Evolutionary conservation across 2,329 filamentous ascomycete genomes (phyloP), one percentile per base, ranked within the genome.

Genomic region (Podosphaera aphanis): DNA sequence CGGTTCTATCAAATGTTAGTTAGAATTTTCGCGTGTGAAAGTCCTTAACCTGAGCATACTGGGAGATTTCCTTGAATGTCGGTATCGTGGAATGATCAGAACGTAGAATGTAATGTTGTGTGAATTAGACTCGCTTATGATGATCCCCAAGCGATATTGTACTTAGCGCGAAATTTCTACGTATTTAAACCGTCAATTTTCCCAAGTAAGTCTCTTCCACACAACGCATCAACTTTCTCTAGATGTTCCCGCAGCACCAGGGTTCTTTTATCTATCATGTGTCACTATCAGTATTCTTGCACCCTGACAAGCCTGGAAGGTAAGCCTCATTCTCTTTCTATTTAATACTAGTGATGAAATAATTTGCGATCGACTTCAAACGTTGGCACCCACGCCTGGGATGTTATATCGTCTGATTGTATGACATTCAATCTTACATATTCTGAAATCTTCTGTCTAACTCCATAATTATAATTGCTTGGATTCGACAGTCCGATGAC

Each of bases 371-470:
- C 92, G 85, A 94, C 80, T 73, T 70, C 66, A 63, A 64, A 68
- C 67, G 76, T 75, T 86, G 84, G 83, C 71, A 67, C 81, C 76
- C 84, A 79, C 80, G 85, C 86, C 85, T 74, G 85, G 76, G 82
- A 71, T 69, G 80, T 78, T 71, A 79, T 78, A 85, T 77, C 79
- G 70, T 66, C 61, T 66, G 67, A 71, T 66, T 61, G 73, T 63
- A 68, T 93, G 85, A 93, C 81, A 92, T 83, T 85, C 66, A 77
- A 76, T 88, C 85, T 93, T 93, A 93, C 85, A 93, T 93, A 93
- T 93, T 83, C 85, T 93, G 85, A 93, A 10, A 39, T 27, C 13
- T 43, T 38, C 35, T 38, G 15, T 15, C n/a, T n/a, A 5, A 31
- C 19, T 21, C 23, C 23, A 23, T 23, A 23, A 43, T 7, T 16